Base-by-base conservation (phyloP, 768 basidiomycete genomes). In the Phlebiopsis flavidoalba region DNA sequence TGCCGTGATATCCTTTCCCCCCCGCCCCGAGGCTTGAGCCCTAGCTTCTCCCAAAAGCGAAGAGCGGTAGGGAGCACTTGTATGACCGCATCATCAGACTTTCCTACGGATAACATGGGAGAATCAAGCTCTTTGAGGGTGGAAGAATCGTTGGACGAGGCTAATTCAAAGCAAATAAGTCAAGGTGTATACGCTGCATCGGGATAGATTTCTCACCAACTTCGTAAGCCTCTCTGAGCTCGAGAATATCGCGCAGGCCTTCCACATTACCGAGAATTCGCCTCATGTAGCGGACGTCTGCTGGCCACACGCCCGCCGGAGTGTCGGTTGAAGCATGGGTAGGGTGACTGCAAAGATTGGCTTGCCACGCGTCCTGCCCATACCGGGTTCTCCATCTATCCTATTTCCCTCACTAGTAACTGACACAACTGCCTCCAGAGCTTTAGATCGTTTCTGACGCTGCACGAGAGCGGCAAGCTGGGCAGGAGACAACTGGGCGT, bases 401-500 rank as follows among this genome's bases (percentile, higher is more conserved):
- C 87, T 3, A 83, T 80, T 69, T 94, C 91, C 35, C 73, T 75
- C 5, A 85, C 85, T 26, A 92, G 70, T 46, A 82, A 80, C 52
- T 77, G 78, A 3, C n/a, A 84, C 90, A 1, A 84, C 83, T 0
- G 83, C 81, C 69, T 91, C 90, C 22, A 93, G 74, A 1, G 83
- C 82, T 68, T 83, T 86, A 3, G 83, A 80, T 62, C 84, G 84
- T 68, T n/a, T 89, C 89, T 3, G 82, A 81, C 1, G 83, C 76
- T 0, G 82, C 79, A 4, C 87, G 35, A 89, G 73, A 0, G 78
- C 77, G n/a, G n/a, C n/a, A n/a, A 0, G 88, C 87, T 4, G 89
- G n/a, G n/a, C 90, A 19, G 92, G 92, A 0, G 91, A 93, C 2
- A 93, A n/a, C n/a, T 89, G 0, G 92, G 92, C 0, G 92, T 94